Percentiles rank a stretch among this genome's conserved stretches.
Evolutionary conservation across 352 stramenopile genomes (phyloP).

Genomic region (Peronosclerospora sorghi): DNA sequence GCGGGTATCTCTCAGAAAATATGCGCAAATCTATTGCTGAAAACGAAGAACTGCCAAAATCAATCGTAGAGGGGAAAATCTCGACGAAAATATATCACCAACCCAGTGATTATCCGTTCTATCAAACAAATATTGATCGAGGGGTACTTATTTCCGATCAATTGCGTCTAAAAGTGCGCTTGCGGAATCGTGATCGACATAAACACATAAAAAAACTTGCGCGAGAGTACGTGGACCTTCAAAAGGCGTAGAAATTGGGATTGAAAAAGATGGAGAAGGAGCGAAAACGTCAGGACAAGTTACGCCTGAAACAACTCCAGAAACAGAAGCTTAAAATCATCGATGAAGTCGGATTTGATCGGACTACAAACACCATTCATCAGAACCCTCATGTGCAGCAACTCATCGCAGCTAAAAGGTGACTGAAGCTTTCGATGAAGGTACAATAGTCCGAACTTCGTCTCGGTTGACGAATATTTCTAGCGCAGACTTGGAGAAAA

Average conservation of each 20-base stretch:
- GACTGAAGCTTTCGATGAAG: too few relatives aligned
- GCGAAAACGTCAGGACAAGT: too few relatives aligned
- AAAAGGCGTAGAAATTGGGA: constrained; percentile 70
- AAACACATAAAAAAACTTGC: constrained; percentile 61
- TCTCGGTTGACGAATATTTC: constrained; percentile 83
- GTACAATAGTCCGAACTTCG: too few relatives aligned
- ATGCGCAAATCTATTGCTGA: constrained; percentile 29
- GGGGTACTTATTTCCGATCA: too few relatives aligned
- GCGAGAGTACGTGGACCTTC: constrained; percentile 69
- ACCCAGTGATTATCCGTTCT: constrained; percentile 67
- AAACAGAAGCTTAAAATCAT: constrained; percentile 27
- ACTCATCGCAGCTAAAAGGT: too few relatives aligned
- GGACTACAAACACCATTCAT: constrained; percentile 28
- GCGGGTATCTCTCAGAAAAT: constrained; percentile 60
- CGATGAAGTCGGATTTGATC: constrained; percentile 16
- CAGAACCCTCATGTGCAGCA: too few relatives aligned
- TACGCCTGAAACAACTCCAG: too few relatives aligned
- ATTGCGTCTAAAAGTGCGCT: too few relatives aligned
- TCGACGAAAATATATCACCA: too few relatives aligned
- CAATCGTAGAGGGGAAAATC: constrained; percentile 29
- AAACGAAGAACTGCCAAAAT: constrained; percentile 50
- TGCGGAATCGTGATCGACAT: too few relatives aligned
- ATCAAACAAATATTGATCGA: constrained; percentile 64
- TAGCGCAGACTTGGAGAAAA: constrained; percentile 56
- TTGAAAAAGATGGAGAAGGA: too few relatives aligned